phyloP scores from a whole-genome alignment of 768 basidiomycete genomes.

The Coprinopsis sp. region DNA sequence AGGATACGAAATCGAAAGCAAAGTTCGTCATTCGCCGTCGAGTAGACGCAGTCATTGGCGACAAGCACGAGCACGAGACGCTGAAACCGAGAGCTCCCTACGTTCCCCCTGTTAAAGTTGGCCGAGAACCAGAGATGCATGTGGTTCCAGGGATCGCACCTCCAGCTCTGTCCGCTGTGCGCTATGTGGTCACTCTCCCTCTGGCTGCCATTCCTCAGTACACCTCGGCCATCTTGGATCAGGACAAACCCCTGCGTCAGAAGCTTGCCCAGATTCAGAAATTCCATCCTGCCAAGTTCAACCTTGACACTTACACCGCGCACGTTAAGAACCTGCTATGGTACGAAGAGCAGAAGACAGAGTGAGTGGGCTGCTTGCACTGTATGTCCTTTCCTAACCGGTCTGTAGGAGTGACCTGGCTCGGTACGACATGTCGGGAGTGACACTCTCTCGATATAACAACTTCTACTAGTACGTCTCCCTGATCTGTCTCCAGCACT shows the following conservation, averaged over 20 bases:
- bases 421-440: constrained; percentile 31
- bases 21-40: constrained; percentile 45
- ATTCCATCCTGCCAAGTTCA: constrained; percentile 37
- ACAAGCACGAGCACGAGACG: constrained; percentile 37
- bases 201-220: constrained; percentile 31
- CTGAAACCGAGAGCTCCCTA: constrained; percentile 45
- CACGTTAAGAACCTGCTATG: constrained; percentile 50
- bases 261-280: constrained; percentile 25
- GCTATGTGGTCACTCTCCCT: constrained; percentile 37
- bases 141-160: constrained; percentile 40
- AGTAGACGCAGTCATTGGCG: constrained; percentile 41
- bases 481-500: not conserved
- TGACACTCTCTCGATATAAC: constrained; percentile 25
- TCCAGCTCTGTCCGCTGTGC: constrained; percentile 35
- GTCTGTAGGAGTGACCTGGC: constrained; percentile 35
- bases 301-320: constrained; percentile 34
- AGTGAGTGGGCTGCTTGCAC: too few species aligned
- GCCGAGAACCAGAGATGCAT: constrained; percentile 26
- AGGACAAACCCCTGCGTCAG: constrained; percentile 22
- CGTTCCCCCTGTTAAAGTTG: constrained; percentile 31
- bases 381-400: constrained; percentile 1
- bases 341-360: constrained; percentile 46
- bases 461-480: constrained; percentile 35
- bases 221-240: constrained; percentile 24
- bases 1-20: constrained; percentile 37